Conservation (phyloP, 2,329 filamentous ascomycete genomes). For the Cercospora janseana region DNA sequence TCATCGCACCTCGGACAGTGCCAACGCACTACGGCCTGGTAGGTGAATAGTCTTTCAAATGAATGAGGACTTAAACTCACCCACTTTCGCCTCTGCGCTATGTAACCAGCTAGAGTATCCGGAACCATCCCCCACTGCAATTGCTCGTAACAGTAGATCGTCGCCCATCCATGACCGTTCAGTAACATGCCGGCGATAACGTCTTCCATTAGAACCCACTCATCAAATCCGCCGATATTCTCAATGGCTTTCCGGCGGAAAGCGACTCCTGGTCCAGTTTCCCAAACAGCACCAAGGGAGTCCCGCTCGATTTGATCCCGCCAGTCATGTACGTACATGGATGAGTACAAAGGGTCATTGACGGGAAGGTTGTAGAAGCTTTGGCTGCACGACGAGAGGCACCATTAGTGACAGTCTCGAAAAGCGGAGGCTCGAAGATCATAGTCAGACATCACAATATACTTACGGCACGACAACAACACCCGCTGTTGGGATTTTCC, state of each 20-base stretch:
- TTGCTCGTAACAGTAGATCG: constrained; percentile 9
- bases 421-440: no score
- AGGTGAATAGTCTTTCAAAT: not conserved
- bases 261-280: constrained; percentile 11
- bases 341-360: constrained; percentile 18
- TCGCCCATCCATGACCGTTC: constrained; percentile 14
- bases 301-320: constrained; percentile 6
- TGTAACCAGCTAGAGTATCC: constrained; percentile 11
- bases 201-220: constrained; percentile 14
- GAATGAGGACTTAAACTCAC: not conserved
- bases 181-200: constrained; percentile 14
- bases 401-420: no score
- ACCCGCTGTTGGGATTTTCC: not conserved
- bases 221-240: constrained; percentile 12
- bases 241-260: constrained; percentile 13
- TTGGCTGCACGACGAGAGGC: constrained; percentile 1
- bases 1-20: constrained; percentile 8
- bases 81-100: constrained; percentile 13
- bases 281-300: constrained; percentile 8
- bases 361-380: constrained; percentile 19
- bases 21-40: constrained; percentile 1
- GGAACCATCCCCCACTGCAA: constrained; percentile 15
- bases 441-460: not conserved
- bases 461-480: not conserved
- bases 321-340: constrained; percentile 9